Evolutionary conservation across 2,329 filamentous ascomycete species (phyloP).

Genomic region (Nemania sp.): DNA sequence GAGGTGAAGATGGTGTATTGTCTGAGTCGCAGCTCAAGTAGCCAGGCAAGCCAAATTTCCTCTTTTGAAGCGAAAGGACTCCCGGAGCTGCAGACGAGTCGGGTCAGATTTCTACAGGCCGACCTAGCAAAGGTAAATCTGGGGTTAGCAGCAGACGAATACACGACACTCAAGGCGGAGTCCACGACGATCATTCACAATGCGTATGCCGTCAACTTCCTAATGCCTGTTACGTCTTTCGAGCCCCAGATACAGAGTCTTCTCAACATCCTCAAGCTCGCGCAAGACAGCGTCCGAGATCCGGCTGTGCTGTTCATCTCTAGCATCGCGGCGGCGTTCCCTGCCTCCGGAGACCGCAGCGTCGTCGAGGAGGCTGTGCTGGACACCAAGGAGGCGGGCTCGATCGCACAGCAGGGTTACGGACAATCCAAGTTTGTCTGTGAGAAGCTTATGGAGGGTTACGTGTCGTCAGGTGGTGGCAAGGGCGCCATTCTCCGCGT

Average conservation of each 20-base stretch:
- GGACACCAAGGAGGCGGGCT: slow-evolving; percentile 18
- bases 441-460: slow-evolving; percentile 36
- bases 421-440: slow-evolving; percentile 38
- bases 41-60: slow-evolving; percentile 9
- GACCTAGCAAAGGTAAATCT: slow-evolving; percentile 30
- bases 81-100: slow-evolving; percentile 14
- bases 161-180: slow-evolving; percentile 24
- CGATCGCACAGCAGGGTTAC: slow-evolving; percentile 35
- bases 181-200: slow-evolving; percentile 35
- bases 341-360: slow-evolving; percentile 3
- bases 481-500: slow-evolving; percentile 37
- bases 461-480: slow-evolving; percentile 20
- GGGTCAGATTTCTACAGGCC: slow-evolving; percentile 31
- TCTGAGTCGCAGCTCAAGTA: slow-evolving; percentile 22
- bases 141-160: slow-evolving; percentile 25
- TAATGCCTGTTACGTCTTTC: slow-evolving; percentile 32
- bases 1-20: slow-evolving; percentile 25
- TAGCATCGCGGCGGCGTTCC: slow-evolving; percentile 36
- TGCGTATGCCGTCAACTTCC: slow-evolving; percentile 37
- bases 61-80: slow-evolving; percentile 26
- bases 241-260: slow-evolving; percentile 31
- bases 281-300: slow-evolving; percentile 9
- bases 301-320: slow-evolving; percentile 36
- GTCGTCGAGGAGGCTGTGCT: slow-evolving; percentile 33
- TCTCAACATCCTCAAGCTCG: slow-evolving; percentile 29